Percentiles rank a stretch among this genome's conserved stretches.
These are phyloP conservation scores for Jaapia argillacea DNA, from an alignment of 768 basidiomycete species.

Conservation along the genomic window DNA sequence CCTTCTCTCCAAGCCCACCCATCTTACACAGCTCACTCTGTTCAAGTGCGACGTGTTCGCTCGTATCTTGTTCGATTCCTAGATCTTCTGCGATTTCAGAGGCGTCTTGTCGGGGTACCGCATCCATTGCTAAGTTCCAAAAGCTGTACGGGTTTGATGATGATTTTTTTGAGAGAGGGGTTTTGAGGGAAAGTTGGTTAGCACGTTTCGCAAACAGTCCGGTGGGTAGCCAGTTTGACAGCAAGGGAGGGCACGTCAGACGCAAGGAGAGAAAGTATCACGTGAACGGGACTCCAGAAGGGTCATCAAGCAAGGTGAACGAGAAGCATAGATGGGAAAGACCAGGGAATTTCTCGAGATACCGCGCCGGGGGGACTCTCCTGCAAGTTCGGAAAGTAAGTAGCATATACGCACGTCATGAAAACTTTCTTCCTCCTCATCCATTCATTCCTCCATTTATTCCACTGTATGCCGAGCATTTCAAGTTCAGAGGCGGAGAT, in stretches of 20 bases:
- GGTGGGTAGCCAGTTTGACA: too few species aligned
- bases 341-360: too few species aligned
- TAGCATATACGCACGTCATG: slow-evolving; percentile 48
- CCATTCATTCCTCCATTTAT: slow-evolving; percentile 78
- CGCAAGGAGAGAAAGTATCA: too few species aligned
- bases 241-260: too few species aligned
- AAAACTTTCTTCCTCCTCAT: slow-evolving; percentile 65
- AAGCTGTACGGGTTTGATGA: slow-evolving; percentile 35
- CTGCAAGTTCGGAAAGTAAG: not conserved
- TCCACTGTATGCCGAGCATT: slow-evolving; percentile 65
- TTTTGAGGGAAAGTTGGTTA: not conserved
- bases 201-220: too few species aligned
- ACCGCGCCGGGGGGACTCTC: not conserved
- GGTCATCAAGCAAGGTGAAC: too few species aligned
- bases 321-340: too few species aligned
- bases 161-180: not conserved
- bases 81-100: slow-evolving; percentile 63
- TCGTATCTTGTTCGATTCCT: slow-evolving; percentile 70
- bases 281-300: too few species aligned
- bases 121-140: slow-evolving; percentile 63
- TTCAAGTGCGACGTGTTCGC: slow-evolving; percentile 62
- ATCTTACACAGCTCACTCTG: slow-evolving; percentile 49
- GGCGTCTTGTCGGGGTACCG: slow-evolving; percentile 57
- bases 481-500: slow-evolving; percentile 66
- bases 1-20: too few species aligned